phyloP scores from a whole-genome alignment of 768 basidiomycete genomes.

The Trametes cinnabarina region DNA sequence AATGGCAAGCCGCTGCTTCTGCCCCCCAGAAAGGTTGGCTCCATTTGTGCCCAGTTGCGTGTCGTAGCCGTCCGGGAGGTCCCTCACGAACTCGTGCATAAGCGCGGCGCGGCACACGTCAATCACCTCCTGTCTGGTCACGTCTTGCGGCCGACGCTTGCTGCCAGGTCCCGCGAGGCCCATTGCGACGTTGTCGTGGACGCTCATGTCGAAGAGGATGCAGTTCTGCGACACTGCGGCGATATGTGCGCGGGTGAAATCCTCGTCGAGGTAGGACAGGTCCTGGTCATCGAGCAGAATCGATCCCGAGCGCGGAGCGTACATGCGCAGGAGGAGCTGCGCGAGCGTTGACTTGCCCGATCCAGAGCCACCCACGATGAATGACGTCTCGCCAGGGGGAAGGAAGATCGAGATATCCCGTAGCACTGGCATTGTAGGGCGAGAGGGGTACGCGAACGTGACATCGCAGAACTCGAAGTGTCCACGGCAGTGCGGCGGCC shows the following conservation, averaged over 20 bases:
- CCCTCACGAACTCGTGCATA: constrained; percentile 82
- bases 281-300: constrained; percentile 83
- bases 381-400: constrained; percentile 70
- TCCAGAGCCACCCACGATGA: constrained; percentile 77
- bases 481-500: constrained; percentile 62
- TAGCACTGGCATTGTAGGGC: constrained; percentile 60
- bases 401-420: constrained; percentile 62
- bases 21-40: constrained; percentile 83
- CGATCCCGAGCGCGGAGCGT: constrained; percentile 60
- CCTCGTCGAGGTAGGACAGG: constrained; percentile 66
- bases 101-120: constrained; percentile 82
- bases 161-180: constrained; percentile 53
- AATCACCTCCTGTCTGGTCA: constrained; percentile 67
- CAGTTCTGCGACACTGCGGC: constrained; percentile 78
- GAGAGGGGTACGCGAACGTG: constrained; percentile 71
- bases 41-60: constrained; percentile 76
- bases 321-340: constrained; percentile 67
- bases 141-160: constrained; percentile 44
- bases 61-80: constrained; percentile 87
- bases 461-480: constrained; percentile 64
- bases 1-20: constrained; percentile 86
- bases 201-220: constrained; percentile 73
- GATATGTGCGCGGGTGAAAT: constrained; percentile 67
- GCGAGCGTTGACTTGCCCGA: constrained; percentile 76
- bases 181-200: constrained; percentile 87